Conservation (phyloP, 306 rosid species). For the Herpetospermum pedunculosum region DNA sequence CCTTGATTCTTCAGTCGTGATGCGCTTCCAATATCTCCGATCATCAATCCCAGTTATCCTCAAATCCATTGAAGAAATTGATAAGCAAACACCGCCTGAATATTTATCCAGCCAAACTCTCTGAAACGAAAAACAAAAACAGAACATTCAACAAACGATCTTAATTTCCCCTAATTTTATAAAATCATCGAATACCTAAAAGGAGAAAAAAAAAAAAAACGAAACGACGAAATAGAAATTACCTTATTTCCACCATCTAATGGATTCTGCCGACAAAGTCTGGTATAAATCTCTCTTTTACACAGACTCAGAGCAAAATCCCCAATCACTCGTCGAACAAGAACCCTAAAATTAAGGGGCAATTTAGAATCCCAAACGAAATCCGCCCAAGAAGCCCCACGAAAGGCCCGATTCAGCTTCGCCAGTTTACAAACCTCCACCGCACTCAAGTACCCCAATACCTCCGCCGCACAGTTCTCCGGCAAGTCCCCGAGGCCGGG, state of each 20-base stretch:
- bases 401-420: slow-evolving; percentile 60
- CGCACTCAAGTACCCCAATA: slow-evolving; percentile 58
- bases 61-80: slow-evolving; percentile 61
- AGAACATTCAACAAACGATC: not conserved
- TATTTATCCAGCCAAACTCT: slow-evolving; percentile 78
- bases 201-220: not conserved
- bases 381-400: slow-evolving; percentile 74
- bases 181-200: not conserved
- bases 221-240: not conserved
- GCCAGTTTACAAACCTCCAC: slow-evolving; percentile 67
- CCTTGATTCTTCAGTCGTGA: slow-evolving; percentile 28
- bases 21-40: slow-evolving; percentile 59
- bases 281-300: slow-evolving; percentile 52
- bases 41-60: slow-evolving; percentile 81
- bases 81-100: slow-evolving; percentile 60
- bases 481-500: slow-evolving; percentile 65
- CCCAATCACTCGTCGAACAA: slow-evolving; percentile 28
- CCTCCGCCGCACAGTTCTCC: slow-evolving; percentile 58
- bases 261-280: slow-evolving; percentile 36
- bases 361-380: slow-evolving; percentile 88
- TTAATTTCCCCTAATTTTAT: not conserved
- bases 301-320: slow-evolving; percentile 29
- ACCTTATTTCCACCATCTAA: slow-evolving; percentile 77
- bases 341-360: slow-evolving; percentile 43
- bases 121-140: slow-evolving; percentile 24